phyloP scores from a whole-genome alignment of 768 basidiomycete genomes.

The Cubamyces sp. region DNA sequence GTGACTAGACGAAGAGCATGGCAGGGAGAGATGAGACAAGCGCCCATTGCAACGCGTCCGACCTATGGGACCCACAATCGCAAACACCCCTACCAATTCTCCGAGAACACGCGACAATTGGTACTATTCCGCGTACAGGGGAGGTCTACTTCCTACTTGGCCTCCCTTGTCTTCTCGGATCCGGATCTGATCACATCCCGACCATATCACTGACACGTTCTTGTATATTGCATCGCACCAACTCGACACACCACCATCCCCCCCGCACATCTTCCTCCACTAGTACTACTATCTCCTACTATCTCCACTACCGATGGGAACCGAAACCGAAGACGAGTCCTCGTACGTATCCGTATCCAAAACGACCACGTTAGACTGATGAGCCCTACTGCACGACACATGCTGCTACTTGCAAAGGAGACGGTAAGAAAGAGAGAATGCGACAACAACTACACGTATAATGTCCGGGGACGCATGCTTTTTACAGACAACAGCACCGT shows the following conservation, averaged over 20 bases:
- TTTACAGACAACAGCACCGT: constrained; percentile 9
- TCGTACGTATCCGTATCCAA: constrained; percentile 12
- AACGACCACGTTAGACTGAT: not conserved
- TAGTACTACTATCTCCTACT: not conserved
- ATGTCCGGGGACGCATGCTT: not conserved
- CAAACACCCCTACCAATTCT: not conserved
- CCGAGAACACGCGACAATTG: too few relatives aligned
- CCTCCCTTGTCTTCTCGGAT: too few relatives aligned
- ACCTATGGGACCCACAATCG: constrained; percentile 10
- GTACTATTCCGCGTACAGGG: too few relatives aligned
- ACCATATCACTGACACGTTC: not conserved
- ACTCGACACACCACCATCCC: not conserved
- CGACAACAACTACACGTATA: not conserved
- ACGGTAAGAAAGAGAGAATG: not conserved
- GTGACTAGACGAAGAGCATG: not conserved
- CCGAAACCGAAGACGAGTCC: constrained; percentile 2
- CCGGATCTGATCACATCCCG: too few relatives aligned
- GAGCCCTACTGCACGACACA: not conserved
- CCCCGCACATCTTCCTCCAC: not conserved
- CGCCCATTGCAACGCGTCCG: not conserved
- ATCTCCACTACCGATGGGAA: not conserved
- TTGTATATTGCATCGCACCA: not conserved
- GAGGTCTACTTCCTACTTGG: too few relatives aligned
- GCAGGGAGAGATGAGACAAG: not conserved
- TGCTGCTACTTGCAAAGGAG: not conserved